Conservation (phyloP, 306 rosid species). For the Vicia villosa region DNA sequence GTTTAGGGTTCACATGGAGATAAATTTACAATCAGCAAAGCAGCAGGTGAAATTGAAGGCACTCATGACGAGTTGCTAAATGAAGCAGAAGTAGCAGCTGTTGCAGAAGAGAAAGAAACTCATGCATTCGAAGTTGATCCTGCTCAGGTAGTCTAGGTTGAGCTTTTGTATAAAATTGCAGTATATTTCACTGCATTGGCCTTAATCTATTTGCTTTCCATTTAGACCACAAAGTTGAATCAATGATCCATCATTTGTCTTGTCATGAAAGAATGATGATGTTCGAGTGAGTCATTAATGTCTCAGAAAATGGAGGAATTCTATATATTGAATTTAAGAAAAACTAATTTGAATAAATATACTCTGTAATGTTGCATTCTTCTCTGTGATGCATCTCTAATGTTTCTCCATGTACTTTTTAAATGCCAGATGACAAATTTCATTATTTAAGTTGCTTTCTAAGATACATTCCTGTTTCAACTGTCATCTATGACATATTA, state of each 20-base stretch:
- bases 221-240: slow-evolving; percentile 12
- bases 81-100: slow-evolving; percentile 90
- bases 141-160: slow-evolving; percentile 61
- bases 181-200: background rate
- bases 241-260: slow-evolving; percentile 18
- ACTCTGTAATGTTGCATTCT: slow-evolving; percentile 10
- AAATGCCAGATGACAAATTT: slow-evolving; percentile 2
- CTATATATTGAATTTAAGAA: background rate
- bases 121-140: slow-evolving; percentile 89
- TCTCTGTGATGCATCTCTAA: slow-evolving; percentile 12
- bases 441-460: background rate
- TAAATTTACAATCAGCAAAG: slow-evolving; percentile 86
- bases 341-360: background rate
- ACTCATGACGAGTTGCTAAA: slow-evolving; percentile 73
- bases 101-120: slow-evolving; percentile 85
- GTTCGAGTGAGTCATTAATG: slow-evolving; percentile 11
- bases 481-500: background rate
- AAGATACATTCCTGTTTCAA: background rate
- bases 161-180: slow-evolving; percentile 2
- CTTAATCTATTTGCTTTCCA: background rate
- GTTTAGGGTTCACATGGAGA: slow-evolving; percentile 65
- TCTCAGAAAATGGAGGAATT: background rate
- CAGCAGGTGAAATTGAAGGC: slow-evolving; percentile 73
- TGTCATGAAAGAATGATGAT: slow-evolving; percentile 7
- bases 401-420: slow-evolving; percentile 21